Conservation (phyloP, 441 rosid species). For the Aleurites moluccanus region DNA sequence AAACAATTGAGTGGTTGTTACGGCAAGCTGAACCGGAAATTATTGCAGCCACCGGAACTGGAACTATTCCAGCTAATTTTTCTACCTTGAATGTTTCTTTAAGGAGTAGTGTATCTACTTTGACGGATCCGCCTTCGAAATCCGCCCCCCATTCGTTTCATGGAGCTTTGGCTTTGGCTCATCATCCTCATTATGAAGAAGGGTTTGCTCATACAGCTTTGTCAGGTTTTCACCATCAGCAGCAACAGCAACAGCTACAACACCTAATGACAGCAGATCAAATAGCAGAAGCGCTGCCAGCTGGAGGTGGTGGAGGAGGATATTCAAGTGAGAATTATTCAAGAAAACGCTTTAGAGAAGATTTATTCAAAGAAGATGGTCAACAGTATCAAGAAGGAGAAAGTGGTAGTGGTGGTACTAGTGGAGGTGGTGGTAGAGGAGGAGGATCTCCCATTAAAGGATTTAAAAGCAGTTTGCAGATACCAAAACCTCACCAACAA, state of each 20-base stretch:
- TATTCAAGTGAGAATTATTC: constrained; percentile 45
- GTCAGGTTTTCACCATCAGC: constrained; percentile 61
- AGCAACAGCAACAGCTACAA: constrained; percentile 30
- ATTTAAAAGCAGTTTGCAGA: constrained; percentile 32
- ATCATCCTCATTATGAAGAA: constrained; percentile 61
- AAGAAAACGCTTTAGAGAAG: constrained; percentile 64
- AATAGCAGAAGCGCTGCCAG: constrained; percentile 47
- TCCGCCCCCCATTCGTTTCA: constrained; percentile 63
- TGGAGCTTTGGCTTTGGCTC: constrained; percentile 55
- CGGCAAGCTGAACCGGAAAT: constrained; percentile 75
- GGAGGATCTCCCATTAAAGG: constrained; percentile 35
- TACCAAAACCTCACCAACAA: constrained; percentile 31
- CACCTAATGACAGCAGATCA: constrained; percentile 52
- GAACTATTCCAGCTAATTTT: constrained; percentile 77
- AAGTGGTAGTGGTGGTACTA: constrained; percentile 24
- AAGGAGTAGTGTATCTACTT: constrained; percentile 65
- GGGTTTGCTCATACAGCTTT: constrained; percentile 49
- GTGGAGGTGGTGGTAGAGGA: constrained; percentile 22
- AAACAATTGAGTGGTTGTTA: constrained; percentile 75
- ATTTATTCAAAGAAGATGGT: constrained; percentile 57
- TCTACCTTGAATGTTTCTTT: constrained; percentile 60
- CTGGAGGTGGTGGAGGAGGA: constrained; percentile 27
- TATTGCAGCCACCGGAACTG: constrained; percentile 70
- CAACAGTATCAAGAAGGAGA: constrained; percentile 35
- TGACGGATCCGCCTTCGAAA: constrained; percentile 61